phyloP scores from a whole-genome alignment of 2,329 filamentous ascomycete genomes.

The Hyphodiscus sp. region DNA sequence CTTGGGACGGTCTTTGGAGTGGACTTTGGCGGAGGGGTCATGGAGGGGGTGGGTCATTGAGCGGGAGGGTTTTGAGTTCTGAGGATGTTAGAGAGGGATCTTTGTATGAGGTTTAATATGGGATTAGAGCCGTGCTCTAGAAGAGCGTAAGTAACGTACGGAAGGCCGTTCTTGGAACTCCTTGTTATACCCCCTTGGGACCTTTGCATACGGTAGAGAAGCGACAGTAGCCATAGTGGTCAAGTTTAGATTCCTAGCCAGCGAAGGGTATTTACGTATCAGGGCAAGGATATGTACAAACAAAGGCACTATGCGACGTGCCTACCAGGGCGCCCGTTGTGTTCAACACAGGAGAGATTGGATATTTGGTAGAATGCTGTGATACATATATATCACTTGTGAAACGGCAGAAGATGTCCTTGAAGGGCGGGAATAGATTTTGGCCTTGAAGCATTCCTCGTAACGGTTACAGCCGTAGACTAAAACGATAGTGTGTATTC shows the following conservation, averaged over 20 bases:
- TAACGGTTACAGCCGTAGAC: too few relatives aligned
- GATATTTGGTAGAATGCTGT: neutral
- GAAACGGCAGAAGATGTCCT: too few relatives aligned
- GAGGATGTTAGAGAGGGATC: neutral
- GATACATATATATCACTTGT: too few relatives aligned
- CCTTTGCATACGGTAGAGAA: neutral
- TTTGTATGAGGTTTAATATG: too few relatives aligned
- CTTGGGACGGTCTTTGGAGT: conserved; percentile 21
- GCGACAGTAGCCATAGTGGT: neutral
- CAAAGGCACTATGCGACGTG: neutral
- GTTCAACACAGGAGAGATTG: neutral
- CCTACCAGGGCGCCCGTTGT: neutral
- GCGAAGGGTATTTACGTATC: neutral
- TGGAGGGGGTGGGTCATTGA: conserved; percentile 23
- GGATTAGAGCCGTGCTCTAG: too few relatives aligned
- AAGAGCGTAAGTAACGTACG: conserved; percentile 7
- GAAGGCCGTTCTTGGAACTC: neutral
- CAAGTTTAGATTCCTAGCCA: neutral
- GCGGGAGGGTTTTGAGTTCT: conserved; percentile 5
- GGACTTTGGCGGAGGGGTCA: conserved; percentile 10
- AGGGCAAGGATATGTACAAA: neutral
- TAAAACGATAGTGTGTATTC: neutral
- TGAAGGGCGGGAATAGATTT: too few relatives aligned
- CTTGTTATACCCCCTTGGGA: neutral
- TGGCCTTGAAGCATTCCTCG: too few relatives aligned